A percentile compares a stretch with the other conserved stretches of the same genome.
phyloP scores from a whole-genome alignment of 306 rosid species.

The Cucurbita maxima region DNA sequence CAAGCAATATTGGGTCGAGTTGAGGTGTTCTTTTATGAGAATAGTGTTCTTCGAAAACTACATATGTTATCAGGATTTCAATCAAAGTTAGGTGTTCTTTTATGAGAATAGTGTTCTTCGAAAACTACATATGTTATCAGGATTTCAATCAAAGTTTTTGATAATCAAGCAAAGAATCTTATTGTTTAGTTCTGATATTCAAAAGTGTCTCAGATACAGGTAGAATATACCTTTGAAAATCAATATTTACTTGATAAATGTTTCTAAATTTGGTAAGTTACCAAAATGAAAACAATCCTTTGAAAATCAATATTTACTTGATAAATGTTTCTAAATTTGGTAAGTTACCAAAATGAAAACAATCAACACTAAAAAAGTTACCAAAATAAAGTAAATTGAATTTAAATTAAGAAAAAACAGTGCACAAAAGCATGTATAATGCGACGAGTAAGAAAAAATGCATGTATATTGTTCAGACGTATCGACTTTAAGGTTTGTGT shows the following conservation, averaged over 20 bases:
- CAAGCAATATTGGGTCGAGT: background rate
- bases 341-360: too few relatives aligned
- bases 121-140: background rate
- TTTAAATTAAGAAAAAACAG: too few relatives aligned
- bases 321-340: background rate
- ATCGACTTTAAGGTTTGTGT: too few relatives aligned
- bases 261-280: background rate
- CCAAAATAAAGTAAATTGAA: too few relatives aligned
- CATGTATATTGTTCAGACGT: too few relatives aligned
- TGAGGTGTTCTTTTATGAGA: background rate
- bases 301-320: background rate
- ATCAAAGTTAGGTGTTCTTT: background rate
- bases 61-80: background rate
- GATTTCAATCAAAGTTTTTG: background rate
- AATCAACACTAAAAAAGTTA: too few relatives aligned
- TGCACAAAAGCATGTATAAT: too few relatives aligned
- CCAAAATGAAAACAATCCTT: too few relatives aligned
- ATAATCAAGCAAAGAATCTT: background rate
- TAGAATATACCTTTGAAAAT: background rate
- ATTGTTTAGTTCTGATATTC: background rate
- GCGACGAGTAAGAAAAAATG: too few relatives aligned
- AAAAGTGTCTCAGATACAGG: background rate
- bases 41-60: background rate
- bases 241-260: background rate
- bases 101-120: background rate